Evolutionary conservation across 768 basidiomycete species (phyloP).

Genomic region (Botryobasidium botryosum): DNA sequence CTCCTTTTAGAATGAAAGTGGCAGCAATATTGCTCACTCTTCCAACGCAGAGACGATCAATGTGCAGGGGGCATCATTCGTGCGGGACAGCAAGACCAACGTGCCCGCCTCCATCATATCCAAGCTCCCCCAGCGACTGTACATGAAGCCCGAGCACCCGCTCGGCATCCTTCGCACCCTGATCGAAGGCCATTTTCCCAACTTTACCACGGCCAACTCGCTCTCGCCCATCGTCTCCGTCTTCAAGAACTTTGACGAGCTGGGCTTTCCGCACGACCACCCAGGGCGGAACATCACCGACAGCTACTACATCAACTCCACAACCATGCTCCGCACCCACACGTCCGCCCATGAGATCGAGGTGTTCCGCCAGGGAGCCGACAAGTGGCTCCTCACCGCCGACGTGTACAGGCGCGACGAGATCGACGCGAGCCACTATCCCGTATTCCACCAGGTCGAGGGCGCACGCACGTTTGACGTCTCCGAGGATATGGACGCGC

Average conservation of each 20-base stretch:
- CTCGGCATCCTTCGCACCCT: conserved; percentile 67
- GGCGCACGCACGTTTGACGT: conserved; percentile 62
- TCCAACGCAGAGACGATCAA: conserved; percentile 8
- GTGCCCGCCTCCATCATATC: conserved; percentile 69
- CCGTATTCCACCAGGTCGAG: conserved; percentile 97
- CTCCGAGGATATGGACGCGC: conserved; percentile 31
- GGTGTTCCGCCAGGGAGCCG: conserved; percentile 52
- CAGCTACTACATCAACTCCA: conserved; percentile 87
- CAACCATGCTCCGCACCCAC: conserved; percentile 89
- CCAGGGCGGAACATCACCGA: conserved; percentile 82
- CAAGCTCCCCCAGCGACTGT: conserved; percentile 61
- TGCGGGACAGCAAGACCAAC: conserved; percentile 69
- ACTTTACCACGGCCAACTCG: conserved; percentile 55
- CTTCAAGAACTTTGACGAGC: conserved; percentile 86
- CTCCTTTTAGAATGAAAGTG: not conserved
- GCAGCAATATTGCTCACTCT: not conserved
- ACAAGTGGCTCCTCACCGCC: conserved; percentile 80
- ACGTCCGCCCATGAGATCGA: conserved; percentile 98
- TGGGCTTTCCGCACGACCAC: conserved; percentile 86
- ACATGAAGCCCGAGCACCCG: conserved; percentile 64
- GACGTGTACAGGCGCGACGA: conserved; percentile 98
- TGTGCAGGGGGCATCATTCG: conserved; percentile 28
- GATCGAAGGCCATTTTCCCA: conserved; percentile 70
- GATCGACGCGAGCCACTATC: conserved; percentile 92
- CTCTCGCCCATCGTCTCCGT: conserved; percentile 83